These are phyloP conservation scores for Apocynum venetum DNA, from an alignment of 257 asterid genomes.

Conservation along the genomic window DNA sequence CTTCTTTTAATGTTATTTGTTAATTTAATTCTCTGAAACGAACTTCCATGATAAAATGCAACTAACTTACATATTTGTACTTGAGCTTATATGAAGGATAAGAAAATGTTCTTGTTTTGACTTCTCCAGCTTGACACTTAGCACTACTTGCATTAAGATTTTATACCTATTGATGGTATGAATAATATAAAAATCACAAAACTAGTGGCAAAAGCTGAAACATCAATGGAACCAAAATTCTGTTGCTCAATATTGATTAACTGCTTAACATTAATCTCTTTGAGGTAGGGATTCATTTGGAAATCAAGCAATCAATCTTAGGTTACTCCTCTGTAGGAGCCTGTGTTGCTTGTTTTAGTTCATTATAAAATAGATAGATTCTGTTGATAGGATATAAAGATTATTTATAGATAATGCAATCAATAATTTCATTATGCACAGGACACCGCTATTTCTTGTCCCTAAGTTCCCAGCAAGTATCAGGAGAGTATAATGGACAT, in stretches of 20 bases:
- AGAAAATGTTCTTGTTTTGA: background rate
- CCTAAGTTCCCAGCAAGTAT: background rate
- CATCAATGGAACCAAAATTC: background rate
- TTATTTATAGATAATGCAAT: background rate
- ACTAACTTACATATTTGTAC: background rate
- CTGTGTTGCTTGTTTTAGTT: background rate
- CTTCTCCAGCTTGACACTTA: background rate
- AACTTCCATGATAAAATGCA: background rate
- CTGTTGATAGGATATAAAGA: background rate
- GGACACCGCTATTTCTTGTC: background rate
- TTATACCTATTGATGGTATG: background rate
- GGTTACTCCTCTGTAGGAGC: background rate
- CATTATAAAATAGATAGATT: background rate
- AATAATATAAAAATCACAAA: background rate
- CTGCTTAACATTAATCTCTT: background rate
- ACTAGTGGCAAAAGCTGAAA: background rate
- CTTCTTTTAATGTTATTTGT: background rate
- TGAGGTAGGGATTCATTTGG: background rate
- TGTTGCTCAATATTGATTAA: background rate
- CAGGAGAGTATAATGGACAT: background rate
- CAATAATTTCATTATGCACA: background rate
- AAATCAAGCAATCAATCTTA: background rate
- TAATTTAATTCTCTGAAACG: slow-evolving; percentile 1
- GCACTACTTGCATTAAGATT: background rate
- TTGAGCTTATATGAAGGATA: background rate